Conservation (phyloP, 257 asterid species). For the Solanum appendiculatum region DNA sequence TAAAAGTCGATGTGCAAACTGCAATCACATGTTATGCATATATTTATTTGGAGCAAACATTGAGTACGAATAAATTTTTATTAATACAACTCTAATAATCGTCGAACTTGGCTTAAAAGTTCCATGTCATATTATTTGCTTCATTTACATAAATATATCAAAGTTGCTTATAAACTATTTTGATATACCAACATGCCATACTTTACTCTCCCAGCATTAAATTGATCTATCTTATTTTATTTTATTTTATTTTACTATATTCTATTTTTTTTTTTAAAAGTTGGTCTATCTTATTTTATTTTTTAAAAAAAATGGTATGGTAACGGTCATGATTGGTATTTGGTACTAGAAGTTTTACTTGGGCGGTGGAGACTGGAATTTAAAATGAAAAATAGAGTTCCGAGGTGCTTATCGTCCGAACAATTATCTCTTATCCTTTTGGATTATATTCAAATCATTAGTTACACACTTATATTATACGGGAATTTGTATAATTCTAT, state of each 20-base stretch:
- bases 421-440: too few relatives aligned
- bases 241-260: too few relatives aligned
- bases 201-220: not conserved
- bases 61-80: not conserved
- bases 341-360: not conserved
- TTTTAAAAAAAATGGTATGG: too few relatives aligned
- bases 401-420: fast-evolving
- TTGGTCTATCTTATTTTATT: not conserved
- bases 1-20: not conserved
- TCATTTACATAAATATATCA: too few relatives aligned
- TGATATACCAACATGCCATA: not conserved
- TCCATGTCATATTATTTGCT: not conserved
- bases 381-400: too few relatives aligned
- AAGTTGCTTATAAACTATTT: too few relatives aligned
- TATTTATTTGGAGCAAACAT: not conserved
- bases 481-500: fast-evolving
- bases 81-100: not conserved
- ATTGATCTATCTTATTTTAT: not conserved
- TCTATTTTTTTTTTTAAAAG: too few relatives aligned
- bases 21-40: not conserved
- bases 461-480: too few relatives aligned
- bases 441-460: too few relatives aligned
- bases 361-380: not conserved
- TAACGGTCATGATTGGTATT: not conserved
- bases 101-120: too few relatives aligned